Evolutionary conservation across 2,329 filamentous ascomycete species (phyloP).

Genomic region (Thermochaetoides dissita): DNA sequence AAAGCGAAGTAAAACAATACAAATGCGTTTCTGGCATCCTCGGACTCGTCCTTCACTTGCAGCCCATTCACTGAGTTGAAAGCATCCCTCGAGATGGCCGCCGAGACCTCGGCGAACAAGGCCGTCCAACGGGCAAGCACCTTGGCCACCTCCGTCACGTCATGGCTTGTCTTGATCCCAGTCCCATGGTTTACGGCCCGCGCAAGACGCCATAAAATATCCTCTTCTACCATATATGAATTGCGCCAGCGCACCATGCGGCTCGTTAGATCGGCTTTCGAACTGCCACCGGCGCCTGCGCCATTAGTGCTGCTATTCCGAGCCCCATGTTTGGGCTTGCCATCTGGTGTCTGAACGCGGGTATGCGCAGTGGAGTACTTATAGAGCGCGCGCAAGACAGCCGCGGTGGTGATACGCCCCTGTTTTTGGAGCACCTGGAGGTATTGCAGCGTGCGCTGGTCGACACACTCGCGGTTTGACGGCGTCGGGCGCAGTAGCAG

Average conservation of each 20-base stretch:
- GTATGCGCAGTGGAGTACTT: conserved; percentile 41
- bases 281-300: background rate
- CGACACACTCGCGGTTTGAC: conserved; percentile 34
- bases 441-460: conserved; percentile 47
- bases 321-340: no score
- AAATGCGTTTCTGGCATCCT: conserved; percentile 46
- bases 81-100: conserved; percentile 28
- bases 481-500: conserved; percentile 42
- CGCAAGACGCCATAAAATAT: conserved; percentile 83
- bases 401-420: conserved; percentile 38
- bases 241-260: conserved; percentile 32
- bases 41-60: conserved; percentile 41
- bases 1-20: conserved; percentile 49
- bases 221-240: conserved; percentile 61
- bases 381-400: conserved; percentile 41
- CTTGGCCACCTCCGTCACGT: conserved; percentile 36
- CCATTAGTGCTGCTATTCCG: background rate
- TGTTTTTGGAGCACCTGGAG: conserved; percentile 39
- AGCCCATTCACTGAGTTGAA: conserved; percentile 33
- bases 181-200: conserved; percentile 58
- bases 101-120: conserved; percentile 37
- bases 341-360: conserved; percentile 10
- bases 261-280: conserved; percentile 1
- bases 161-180: conserved; percentile 30
- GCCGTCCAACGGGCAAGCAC: conserved; percentile 45